Evolutionary conservation across 2,329 filamentous ascomycete species (phyloP).

Genomic region (Fusarium penzigii): DNA sequence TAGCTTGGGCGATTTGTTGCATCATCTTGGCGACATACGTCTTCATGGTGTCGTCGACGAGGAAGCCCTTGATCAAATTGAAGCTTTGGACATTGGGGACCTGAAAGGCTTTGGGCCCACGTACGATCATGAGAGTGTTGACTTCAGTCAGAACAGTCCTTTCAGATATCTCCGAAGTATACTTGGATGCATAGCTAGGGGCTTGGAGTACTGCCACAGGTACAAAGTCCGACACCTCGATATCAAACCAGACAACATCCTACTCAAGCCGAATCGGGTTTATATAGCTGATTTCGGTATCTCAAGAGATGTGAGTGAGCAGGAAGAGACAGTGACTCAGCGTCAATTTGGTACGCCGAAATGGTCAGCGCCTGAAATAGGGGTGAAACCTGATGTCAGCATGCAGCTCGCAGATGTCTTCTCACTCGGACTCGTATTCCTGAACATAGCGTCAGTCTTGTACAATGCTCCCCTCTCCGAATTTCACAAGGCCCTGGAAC

Average conservation of each 20-base stretch:
- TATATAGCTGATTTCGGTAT: constrained; percentile 53
- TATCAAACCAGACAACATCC: constrained; percentile 50
- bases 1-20: constrained; percentile 44
- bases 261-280: constrained; percentile 45
- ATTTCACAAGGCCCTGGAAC: constrained; percentile 41
- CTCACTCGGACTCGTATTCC: constrained; percentile 47
- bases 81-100: constrained; percentile 40
- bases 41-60: constrained; percentile 41
- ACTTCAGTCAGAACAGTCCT: constrained; percentile 34
- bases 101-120: constrained; percentile 37
- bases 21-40: constrained; percentile 45
- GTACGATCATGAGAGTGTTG: constrained; percentile 18
- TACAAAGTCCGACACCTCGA: constrained; percentile 48
- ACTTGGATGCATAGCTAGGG: constrained; percentile 47
- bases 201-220: constrained; percentile 43
- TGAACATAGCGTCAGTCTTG: constrained; percentile 46
- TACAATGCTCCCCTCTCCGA: constrained; percentile 41
- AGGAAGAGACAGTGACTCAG: constrained; percentile 46
- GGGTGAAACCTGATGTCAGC: constrained; percentile 38
- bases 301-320: constrained; percentile 46
- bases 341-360: constrained; percentile 43
- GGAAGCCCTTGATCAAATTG: constrained; percentile 41
- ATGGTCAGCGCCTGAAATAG: constrained; percentile 49
- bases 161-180: constrained; percentile 44
- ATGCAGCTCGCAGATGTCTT: constrained; percentile 52